Conservation (phyloP, 495 filamentous ascomycete genomes). For the Penicillium tannophilum region DNA sequence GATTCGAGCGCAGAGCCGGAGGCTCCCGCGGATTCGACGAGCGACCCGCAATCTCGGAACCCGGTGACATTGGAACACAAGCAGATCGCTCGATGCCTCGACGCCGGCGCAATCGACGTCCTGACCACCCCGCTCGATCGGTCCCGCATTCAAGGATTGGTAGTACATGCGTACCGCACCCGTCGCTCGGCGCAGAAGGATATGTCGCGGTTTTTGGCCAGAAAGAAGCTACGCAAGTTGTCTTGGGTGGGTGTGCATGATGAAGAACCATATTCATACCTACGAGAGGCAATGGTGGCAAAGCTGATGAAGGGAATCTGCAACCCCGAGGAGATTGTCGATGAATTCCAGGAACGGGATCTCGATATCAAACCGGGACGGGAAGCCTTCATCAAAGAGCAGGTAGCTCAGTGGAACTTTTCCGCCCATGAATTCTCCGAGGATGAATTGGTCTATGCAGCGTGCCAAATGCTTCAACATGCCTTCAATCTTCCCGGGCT, state of each 20-base stretch:
- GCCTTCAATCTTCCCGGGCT: constrained; percentile 81
- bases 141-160: constrained; percentile 69
- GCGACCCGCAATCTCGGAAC: constrained; percentile 39
- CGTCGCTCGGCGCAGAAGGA: constrained; percentile 71
- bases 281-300: constrained; percentile 87
- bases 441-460: constrained; percentile 81
- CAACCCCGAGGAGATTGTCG: constrained; percentile 63
- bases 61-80: constrained; percentile 41
- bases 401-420: constrained; percentile 83
- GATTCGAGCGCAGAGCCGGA: constrained; percentile 31
- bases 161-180: constrained; percentile 79
- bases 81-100: constrained; percentile 67
- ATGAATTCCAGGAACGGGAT: constrained; percentile 50
- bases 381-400: constrained; percentile 62
- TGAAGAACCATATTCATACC: constrained; percentile 83
- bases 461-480: constrained; percentile 84
- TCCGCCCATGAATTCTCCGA: constrained; percentile 86
- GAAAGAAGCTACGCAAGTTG: constrained; percentile 71
- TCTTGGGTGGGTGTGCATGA: constrained; percentile 93
- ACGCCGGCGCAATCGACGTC: constrained; percentile 85
- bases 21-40: constrained; percentile 25
- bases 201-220: constrained; percentile 64
- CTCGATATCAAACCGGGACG: constrained; percentile 54
- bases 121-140: constrained; percentile 73
- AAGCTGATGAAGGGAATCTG: constrained; percentile 91